These are phyloP conservation scores for Rosa lucieae DNA, from an alignment of 306 rosid genomes.

Conservation along the genomic window DNA sequence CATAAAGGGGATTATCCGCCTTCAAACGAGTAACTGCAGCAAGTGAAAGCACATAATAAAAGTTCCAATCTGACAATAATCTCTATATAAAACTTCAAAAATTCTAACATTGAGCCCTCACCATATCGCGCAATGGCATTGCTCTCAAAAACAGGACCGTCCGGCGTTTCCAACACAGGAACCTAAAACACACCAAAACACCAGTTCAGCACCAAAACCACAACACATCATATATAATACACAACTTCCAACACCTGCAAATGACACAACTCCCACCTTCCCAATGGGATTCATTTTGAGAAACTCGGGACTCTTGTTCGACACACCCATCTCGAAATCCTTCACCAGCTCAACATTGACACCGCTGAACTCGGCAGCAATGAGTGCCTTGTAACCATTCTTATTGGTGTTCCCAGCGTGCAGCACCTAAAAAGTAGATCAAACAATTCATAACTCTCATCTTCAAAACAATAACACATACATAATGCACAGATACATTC, in stretches of 20 bases:
- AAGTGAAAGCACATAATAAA: conserved; percentile 8
- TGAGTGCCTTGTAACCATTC: conserved; percentile 62
- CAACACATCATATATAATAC: background rate
- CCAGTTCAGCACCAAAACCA: conserved; percentile 1
- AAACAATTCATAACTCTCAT: background rate
- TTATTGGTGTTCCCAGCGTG: conserved; percentile 47
- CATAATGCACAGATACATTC: background rate
- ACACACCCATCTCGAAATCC: conserved; percentile 65
- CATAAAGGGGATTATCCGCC: conserved; percentile 42
- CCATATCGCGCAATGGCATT: conserved; percentile 85
- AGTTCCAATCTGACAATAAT: background rate
- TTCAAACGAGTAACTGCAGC: conserved; percentile 63
- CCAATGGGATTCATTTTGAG: conserved; percentile 79
- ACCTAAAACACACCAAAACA: conserved; percentile 35
- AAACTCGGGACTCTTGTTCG: conserved; percentile 64
- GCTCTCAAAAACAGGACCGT: conserved; percentile 75
- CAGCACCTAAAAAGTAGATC: conserved; percentile 41
- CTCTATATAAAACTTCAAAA: background rate
- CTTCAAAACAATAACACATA: background rate
- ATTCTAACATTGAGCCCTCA: conserved; percentile 13
- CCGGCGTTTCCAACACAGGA: conserved; percentile 75
- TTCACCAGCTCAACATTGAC: conserved; percentile 47
- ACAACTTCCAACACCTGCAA: background rate
- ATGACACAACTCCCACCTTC: conserved; percentile 39
- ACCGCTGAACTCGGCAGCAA: conserved; percentile 66